These are phyloP conservation scores for Boeremia lycopersici DNA, from an alignment of 2,329 filamentous ascomycete genomes.

Conservation along the genomic window DNA sequence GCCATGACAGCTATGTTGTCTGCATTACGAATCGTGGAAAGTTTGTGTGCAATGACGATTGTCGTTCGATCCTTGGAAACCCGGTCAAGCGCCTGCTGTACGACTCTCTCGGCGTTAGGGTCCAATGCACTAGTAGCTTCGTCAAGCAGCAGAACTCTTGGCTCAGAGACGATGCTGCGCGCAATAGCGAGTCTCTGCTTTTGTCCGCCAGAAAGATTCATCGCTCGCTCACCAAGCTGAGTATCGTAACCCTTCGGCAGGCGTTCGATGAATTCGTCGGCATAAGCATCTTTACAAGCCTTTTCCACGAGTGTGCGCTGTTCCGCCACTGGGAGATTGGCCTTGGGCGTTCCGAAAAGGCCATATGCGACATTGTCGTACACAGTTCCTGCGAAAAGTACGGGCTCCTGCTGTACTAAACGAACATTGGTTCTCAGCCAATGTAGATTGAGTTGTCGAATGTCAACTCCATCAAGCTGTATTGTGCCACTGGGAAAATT, in stretches of 20 bases:
- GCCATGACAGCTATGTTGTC: conserved; percentile 96
- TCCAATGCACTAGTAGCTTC: conserved; percentile 86
- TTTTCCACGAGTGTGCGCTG: conserved; percentile 73
- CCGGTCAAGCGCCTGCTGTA: conserved; percentile 87
- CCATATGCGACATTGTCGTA: conserved; percentile 86
- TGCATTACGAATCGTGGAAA: conserved; percentile 90
- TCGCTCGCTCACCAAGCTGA: conserved; percentile 89
- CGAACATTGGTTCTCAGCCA: conserved; percentile 94
- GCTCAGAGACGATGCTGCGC: conserved; percentile 84
- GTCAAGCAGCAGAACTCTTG: conserved; percentile 86
- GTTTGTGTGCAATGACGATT: conserved; percentile 91
- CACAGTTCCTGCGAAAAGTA: conserved; percentile 86
- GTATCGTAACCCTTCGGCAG: conserved; percentile 79
- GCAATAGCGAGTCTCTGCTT: conserved; percentile 96
- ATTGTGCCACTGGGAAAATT: conserved; percentile 35
- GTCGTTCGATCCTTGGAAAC: conserved; percentile 87
- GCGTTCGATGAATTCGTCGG: conserved; percentile 82
- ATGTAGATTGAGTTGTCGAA: conserved; percentile 78
- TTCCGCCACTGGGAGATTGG: conserved; percentile 59
- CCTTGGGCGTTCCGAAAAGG: conserved; percentile 69
- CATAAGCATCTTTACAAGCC: conserved; percentile 90
- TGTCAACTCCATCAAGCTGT: conserved; percentile 59
- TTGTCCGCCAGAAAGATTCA: conserved; percentile 88
- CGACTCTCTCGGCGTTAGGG: conserved; percentile 91
- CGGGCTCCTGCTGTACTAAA: conserved; percentile 89